Evolutionary conservation across 2,329 filamentous ascomycete genomes (phyloP).

Genomic region (Nigrospora osmanthi): DNA sequence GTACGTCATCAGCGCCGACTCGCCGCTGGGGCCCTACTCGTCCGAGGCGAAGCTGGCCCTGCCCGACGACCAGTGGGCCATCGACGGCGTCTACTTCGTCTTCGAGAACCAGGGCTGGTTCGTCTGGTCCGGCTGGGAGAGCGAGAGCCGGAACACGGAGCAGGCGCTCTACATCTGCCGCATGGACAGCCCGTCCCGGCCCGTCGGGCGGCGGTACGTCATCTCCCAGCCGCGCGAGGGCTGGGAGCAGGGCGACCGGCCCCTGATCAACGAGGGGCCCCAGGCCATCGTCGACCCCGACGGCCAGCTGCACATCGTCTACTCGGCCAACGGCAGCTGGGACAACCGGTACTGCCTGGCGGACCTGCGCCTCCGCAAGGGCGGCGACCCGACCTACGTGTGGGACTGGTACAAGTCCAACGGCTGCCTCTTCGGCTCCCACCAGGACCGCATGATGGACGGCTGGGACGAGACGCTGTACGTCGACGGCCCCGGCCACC

Average conservation of each 20-base stretch:
- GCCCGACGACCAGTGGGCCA: slow-evolving; percentile 15
- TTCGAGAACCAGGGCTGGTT: slow-evolving; percentile 12
- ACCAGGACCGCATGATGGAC: slow-evolving; percentile 13
- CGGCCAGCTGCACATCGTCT: slow-evolving; percentile 16
- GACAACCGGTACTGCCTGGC: slow-evolving; percentile 13
- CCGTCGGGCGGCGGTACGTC: slow-evolving; percentile 10
- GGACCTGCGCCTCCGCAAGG: slow-evolving; percentile 13
- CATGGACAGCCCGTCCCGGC: slow-evolving; percentile 11
- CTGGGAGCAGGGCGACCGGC: slow-evolving; percentile 12
- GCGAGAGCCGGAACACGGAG: slow-evolving; percentile 4
- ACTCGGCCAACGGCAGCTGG: slow-evolving; percentile 19
- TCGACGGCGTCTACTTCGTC: slow-evolving; percentile 12
- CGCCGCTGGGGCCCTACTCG: slow-evolving; percentile 8
- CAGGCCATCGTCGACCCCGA: slow-evolving; percentile 14
- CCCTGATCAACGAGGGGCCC: slow-evolving; percentile 15
- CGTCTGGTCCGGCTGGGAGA: slow-evolving; percentile 17
- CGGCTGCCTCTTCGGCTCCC: slow-evolving; percentile 15
- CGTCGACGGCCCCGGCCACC: slow-evolving; percentile 15
- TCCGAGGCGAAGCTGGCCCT: slow-evolving; percentile 9
- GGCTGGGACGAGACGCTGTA: slow-evolving; percentile 14
- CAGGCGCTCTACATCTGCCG: slow-evolving; percentile 15
- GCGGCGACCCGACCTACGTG: slow-evolving; percentile 14
- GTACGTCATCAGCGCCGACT: slow-evolving; percentile 13
- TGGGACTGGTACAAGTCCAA: slow-evolving; percentile 20
- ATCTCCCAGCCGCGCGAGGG: slow-evolving; percentile 16